Conservation (phyloP, 345 rosid species). For the Microthlaspi erraticum region DNA sequence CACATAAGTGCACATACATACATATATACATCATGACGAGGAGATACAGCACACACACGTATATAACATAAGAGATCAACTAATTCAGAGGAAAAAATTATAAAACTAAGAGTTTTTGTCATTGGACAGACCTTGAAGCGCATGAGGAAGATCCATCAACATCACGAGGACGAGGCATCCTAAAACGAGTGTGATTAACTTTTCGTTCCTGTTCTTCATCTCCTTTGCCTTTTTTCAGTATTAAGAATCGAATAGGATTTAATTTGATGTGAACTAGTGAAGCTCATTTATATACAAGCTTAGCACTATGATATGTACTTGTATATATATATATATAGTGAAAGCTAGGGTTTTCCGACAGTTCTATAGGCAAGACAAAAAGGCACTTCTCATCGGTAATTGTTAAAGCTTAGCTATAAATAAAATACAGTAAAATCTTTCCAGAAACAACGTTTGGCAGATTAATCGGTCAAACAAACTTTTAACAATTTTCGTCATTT, state of each 20-base stretch:
- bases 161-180: slow-evolving; percentile 35
- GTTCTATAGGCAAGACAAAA: slow-evolving; percentile 47
- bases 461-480: slow-evolving; percentile 9
- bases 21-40: neutral
- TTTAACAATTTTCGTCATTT: too few species aligned
- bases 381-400: slow-evolving; percentile 40
- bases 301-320: too few species aligned
- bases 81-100: neutral
- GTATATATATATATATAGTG: neutral
- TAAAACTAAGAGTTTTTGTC: neutral
- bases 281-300: slow-evolving; percentile 12
- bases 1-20: too few species aligned
- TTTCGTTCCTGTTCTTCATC: slow-evolving; percentile 33
- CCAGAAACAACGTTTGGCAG: slow-evolving; percentile 10
- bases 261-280: neutral
- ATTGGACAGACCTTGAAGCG: slow-evolving; percentile 31
- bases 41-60: neutral
- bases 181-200: slow-evolving; percentile 26
- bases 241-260: slow-evolving; percentile 10
- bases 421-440: neutral
- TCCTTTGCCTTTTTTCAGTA: slow-evolving; percentile 12
- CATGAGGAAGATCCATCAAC: slow-evolving; percentile 19
- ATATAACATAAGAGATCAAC: neutral
- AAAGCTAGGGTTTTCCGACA: slow-evolving; percentile 48
- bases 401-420: neutral